Conservation (phyloP, 257 asterid genomes). For the Petunia secreta region DNA sequence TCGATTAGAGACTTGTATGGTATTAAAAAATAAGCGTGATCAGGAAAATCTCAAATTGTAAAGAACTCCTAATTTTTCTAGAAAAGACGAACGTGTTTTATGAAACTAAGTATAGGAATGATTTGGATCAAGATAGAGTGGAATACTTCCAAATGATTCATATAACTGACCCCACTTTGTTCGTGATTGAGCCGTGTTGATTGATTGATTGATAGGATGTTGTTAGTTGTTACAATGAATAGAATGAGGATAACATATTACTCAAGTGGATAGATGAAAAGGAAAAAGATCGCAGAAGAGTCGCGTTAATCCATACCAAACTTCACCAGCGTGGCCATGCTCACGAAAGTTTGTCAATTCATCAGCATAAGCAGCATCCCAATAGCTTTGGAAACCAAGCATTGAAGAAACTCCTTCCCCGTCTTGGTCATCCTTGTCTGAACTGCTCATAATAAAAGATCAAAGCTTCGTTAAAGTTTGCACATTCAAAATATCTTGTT, state of each 20-base stretch:
- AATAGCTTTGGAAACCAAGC: conserved; percentile 96
- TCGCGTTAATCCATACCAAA: conserved; percentile 61
- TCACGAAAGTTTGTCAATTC: conserved; percentile 85
- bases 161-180: neutral
- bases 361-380: conserved; percentile 94
- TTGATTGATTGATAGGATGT: neutral
- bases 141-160: neutral
- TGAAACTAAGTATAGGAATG: neutral
- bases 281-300: neutral
- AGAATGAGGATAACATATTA: neutral
- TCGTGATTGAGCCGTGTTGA: neutral
- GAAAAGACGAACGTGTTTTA: neutral
- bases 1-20: neutral
- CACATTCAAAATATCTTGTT: neutral
- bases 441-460: conserved; percentile 45
- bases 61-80: neutral
- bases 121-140: neutral
- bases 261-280: conserved; percentile 1
- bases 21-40: neutral
- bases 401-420: conserved; percentile 71
- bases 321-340: conserved; percentile 95
- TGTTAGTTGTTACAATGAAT: neutral
- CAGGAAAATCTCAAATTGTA: neutral
- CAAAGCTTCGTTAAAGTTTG: neutral
- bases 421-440: conserved; percentile 96